phyloP scores from a whole-genome alignment of 805 yeast genomes.

The Dipodascus geniculatus region DNA sequence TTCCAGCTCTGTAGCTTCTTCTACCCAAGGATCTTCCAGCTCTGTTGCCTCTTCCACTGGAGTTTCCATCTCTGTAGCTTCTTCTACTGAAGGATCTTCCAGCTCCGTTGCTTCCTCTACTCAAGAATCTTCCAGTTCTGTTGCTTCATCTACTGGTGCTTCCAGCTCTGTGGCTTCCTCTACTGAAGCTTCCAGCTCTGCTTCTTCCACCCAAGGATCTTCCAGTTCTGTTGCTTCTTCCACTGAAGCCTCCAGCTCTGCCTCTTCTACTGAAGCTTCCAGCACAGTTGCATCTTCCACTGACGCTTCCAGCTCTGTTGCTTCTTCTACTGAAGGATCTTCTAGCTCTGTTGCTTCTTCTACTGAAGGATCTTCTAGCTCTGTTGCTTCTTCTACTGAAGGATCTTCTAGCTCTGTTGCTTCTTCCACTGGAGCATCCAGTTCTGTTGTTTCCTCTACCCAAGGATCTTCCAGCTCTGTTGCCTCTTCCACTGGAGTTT shows the following conservation, averaged over 20 bases:
- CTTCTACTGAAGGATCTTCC: too few species aligned
- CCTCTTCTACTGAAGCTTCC: neutral
- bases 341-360: slow-evolving; percentile 1
- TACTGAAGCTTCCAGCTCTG: too few species aligned
- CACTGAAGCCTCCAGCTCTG: too few species aligned
- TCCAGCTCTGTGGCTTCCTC: neutral
- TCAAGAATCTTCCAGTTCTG: neutral
- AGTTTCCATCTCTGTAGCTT: too few species aligned
- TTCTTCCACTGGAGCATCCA: neutral
- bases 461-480: neutral
- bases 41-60: too few species aligned
- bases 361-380: neutral
- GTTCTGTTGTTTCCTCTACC: neutral
- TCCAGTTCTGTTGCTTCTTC: neutral
- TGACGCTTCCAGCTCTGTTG: slow-evolving; percentile 2
- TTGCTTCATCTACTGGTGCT: neutral
- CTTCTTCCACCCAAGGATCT: neutral
- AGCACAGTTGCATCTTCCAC: slow-evolving; percentile 2
- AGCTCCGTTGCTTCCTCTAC: neutral
- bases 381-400: neutral
- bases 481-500: too few species aligned
- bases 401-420: neutral
- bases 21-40: too few species aligned
- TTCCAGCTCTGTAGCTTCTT: too few species aligned
- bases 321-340: slow-evolving; percentile 2